Conservation (phyloP, 768 basidiomycete species). For the Mycena sanguinolenta region DNA sequence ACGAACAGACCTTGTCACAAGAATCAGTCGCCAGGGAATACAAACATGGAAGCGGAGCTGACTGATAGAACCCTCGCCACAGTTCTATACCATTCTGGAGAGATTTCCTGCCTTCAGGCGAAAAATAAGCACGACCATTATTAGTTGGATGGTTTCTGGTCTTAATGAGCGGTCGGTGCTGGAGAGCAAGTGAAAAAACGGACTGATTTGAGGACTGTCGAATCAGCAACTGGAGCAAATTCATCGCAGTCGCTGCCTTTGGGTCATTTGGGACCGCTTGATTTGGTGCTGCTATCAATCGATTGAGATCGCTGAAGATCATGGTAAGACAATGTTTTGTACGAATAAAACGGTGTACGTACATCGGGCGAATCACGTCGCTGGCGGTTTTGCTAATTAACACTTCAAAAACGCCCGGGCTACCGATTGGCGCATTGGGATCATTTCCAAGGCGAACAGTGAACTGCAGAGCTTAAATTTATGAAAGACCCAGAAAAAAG, state of each 20-base stretch:
- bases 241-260: conserved; percentile 54
- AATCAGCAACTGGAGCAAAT: conserved; percentile 63
- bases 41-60: conserved; percentile 31
- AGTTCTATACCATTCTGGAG: conserved; percentile 54
- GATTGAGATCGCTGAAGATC: conserved; percentile 44
- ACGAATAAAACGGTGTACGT: conserved; percentile 39
- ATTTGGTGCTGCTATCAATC: conserved; percentile 35
- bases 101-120: conserved; percentile 14
- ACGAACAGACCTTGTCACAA: conserved; percentile 58
- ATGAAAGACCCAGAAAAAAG: not conserved
- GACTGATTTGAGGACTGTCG: conserved; percentile 63
- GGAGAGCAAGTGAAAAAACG: conserved; percentile 28
- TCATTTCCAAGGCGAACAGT: conserved; percentile 49
- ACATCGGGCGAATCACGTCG: conserved; percentile 53
- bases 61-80: conserved; percentile 67
- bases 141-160: conserved; percentile 57
- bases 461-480: conserved; percentile 44
- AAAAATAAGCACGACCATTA: conserved; percentile 62
- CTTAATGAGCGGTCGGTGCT: not conserved
- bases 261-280: conserved; percentile 36
- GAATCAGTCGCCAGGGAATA: not conserved
- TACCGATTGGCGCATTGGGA: conserved; percentile 29
- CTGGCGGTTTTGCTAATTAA: conserved; percentile 54
- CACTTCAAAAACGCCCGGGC: conserved; percentile 48
- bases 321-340: not conserved